phyloP scores from a whole-genome alignment of 2,329 filamentous ascomycete genomes.

The Claviceps purpurea region DNA sequence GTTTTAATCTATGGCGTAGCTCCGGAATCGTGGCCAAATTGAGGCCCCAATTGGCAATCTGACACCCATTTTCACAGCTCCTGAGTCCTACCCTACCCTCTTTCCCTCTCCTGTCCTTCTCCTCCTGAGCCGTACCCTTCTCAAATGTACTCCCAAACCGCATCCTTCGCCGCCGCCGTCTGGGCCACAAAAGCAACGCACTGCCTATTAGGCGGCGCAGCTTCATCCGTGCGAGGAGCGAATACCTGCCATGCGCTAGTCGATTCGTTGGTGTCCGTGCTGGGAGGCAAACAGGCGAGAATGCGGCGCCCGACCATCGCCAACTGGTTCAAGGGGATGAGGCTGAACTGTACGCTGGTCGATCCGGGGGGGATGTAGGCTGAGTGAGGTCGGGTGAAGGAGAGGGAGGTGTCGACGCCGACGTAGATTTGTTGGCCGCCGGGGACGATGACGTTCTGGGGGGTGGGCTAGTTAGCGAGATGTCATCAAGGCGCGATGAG shows the following conservation, averaged over 20 bases:
- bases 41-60: too few relatives aligned
- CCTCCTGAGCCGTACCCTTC: background rate
- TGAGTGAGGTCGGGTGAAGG: background rate
- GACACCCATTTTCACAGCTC: too few relatives aligned
- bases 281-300: background rate
- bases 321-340: background rate
- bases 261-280: too few relatives aligned
- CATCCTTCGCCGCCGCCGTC: background rate
- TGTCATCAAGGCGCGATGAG: too few relatives aligned
- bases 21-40: too few relatives aligned
- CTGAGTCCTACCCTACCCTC: too few relatives aligned
- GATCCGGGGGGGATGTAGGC: background rate
- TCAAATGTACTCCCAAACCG: background rate
- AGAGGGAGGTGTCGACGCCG: background rate
- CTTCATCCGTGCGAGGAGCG: background rate
- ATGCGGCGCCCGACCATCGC: background rate
- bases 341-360: background rate
- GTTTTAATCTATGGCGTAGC: too few relatives aligned
- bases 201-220: background rate
- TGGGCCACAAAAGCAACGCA: background rate
- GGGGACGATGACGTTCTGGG: slow-evolving; percentile 7
- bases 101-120: too few relatives aligned
- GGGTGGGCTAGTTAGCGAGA: slow-evolving; percentile 4
- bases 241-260: background rate
- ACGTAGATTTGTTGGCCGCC: background rate